A percentile compares a stretch with the other conserved stretches of the same genome.
Evolutionary conservation across 2,329 filamentous ascomycete species (phyloP).

Genomic region (Cytospora schulzeri): DNA sequence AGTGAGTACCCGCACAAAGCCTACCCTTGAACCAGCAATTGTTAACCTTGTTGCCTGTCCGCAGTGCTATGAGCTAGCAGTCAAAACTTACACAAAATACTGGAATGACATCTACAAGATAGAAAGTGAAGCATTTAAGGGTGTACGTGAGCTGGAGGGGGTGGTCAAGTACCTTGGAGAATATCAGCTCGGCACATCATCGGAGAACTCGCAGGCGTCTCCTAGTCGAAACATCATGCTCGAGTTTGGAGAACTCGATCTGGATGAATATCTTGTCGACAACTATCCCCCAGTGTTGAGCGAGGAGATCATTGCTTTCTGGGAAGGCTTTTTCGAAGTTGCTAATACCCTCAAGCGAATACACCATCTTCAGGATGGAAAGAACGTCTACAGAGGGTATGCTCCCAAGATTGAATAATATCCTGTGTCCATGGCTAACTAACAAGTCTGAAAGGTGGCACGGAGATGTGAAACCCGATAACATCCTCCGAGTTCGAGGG

Average conservation of each 20-base stretch:
- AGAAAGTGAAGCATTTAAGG: background rate
- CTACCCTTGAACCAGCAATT: too few species aligned
- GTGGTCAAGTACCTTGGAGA: slow-evolving; percentile 4
- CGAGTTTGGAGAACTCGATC: slow-evolving; percentile 5
- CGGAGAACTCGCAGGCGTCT: too few species aligned
- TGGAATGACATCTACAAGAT: background rate
- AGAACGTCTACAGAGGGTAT: background rate
- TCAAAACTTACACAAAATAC: background rate
- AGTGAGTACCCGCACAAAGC: too few species aligned
- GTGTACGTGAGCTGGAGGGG: background rate
- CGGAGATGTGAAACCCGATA: slow-evolving; percentile 1
- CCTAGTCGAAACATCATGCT: slow-evolving; percentile 1
- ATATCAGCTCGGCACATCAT: background rate
- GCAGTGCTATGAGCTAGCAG: slow-evolving; percentile 3
- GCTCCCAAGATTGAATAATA: background rate
- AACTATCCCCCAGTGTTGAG: background rate
- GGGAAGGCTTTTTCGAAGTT: background rate
- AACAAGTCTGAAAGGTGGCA: background rate
- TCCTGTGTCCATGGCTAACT: background rate
- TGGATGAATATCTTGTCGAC: background rate
- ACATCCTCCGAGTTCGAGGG: slow-evolving; percentile 1
- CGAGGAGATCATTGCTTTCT: slow-evolving; percentile 2
- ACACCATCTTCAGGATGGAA: background rate
- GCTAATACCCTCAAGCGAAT: background rate
- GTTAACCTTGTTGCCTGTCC: too few species aligned